A percentile compares a stretch with the other conserved stretches of the same genome.
Evolutionary conservation across 2,329 filamentous ascomycete genomes (phyloP).

Genomic region (Penicillium polonicum): DNA sequence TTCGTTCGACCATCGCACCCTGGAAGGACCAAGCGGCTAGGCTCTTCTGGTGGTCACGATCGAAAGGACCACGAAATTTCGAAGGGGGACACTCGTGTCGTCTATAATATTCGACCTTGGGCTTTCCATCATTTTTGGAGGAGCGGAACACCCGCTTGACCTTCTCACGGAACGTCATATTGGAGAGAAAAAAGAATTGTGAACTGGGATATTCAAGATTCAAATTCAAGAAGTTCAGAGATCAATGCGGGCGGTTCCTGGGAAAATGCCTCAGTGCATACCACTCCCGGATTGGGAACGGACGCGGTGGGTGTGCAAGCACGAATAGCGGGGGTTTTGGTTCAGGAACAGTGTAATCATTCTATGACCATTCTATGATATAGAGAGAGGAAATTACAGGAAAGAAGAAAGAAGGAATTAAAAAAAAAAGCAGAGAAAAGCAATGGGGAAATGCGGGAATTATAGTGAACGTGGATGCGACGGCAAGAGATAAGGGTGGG

Average conservation of each 20-base stretch:
- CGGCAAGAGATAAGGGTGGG: constrained; percentile 7
- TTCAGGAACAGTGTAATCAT: constrained; percentile 28
- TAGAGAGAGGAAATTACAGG: not conserved
- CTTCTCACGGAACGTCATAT: constrained; percentile 41
- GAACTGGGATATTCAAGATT: constrained; percentile 8
- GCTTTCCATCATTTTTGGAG: constrained; percentile 25
- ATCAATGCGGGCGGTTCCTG: constrained; percentile 17
- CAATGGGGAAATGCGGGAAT: constrained; percentile 3
- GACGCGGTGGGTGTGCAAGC: constrained; percentile 35
- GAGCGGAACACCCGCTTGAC: constrained; percentile 40
- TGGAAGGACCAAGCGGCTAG: constrained; percentile 48
- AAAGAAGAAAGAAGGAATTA: not conserved
- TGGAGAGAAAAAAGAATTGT: constrained; percentile 12
- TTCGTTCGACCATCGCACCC: constrained; percentile 35
- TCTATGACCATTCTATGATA: constrained; percentile 32
- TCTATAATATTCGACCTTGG: constrained; percentile 50
- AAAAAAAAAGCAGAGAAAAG: not conserved
- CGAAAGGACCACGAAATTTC: constrained; percentile 51
- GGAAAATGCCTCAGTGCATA: constrained; percentile 27
- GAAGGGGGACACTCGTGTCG: constrained; percentile 49
- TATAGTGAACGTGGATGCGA: constrained; percentile 12
- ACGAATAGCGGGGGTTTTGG: constrained; percentile 27
- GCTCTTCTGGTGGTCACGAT: constrained; percentile 45
- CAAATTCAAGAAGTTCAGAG: constrained; percentile 4
- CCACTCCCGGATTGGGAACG: constrained; percentile 32